Percentiles rank a stretch among this genome's conserved stretches.
Conservation (phyloP, 2,329 filamentous ascomycete genomes). For the Zymoseptoria crescenta region DNA sequence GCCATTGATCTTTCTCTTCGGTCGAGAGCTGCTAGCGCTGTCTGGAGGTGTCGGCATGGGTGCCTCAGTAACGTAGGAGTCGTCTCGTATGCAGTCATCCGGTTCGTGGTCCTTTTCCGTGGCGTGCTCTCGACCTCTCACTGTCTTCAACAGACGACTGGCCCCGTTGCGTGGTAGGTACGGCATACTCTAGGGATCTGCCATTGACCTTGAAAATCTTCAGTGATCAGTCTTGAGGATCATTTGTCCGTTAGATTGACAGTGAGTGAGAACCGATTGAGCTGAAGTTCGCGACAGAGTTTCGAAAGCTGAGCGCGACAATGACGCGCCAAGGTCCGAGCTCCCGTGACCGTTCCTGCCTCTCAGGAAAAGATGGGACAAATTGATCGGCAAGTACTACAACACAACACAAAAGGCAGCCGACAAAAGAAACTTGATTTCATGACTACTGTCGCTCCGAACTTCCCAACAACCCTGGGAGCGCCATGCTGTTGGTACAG, state of each 20-base stretch:
- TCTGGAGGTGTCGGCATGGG: conserved; percentile 1
- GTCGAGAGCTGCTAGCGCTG: conserved; percentile 1
- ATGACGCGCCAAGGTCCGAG: neutral
- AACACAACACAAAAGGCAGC: neutral
- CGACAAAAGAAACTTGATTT: neutral
- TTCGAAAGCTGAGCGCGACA: neutral
- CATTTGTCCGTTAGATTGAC: neutral
- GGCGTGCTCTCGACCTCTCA: neutral
- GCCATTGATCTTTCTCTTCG: neutral
- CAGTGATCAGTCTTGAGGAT: neutral
- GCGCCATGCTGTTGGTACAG: neutral
- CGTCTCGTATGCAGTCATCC: neutral
- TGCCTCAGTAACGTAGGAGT: neutral
- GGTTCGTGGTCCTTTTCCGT: neutral
- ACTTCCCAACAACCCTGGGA: neutral
- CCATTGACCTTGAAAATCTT: neutral
- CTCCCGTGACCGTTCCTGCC: neutral
- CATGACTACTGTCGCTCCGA: neutral
- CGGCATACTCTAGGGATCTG: neutral
- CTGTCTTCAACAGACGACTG: neutral
- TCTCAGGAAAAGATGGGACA: neutral
- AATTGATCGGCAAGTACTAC: no score
- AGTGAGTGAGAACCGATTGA: neutral
- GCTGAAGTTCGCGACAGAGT: neutral
- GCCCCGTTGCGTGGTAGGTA: neutral